phyloP scores from a whole-genome alignment of 345 rosid species.

The Salix exigua region DNA sequence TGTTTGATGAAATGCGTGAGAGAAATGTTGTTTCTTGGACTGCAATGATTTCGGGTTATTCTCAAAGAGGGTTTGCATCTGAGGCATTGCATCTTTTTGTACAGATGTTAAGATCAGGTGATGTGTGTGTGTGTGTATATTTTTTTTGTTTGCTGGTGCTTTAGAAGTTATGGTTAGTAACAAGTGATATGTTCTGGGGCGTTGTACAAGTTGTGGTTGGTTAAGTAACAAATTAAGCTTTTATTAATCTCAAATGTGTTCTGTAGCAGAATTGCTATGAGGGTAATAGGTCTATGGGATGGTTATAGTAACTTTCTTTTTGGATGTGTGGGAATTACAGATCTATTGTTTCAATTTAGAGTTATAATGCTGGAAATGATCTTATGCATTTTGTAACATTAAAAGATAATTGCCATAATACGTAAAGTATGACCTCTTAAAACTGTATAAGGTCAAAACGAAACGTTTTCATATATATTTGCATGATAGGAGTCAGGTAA shows the following conservation, averaged over 20 bases:
- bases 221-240: no score
- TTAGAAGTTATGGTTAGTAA: no score
- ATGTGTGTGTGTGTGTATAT: no score
- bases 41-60: slow-evolving; percentile 83
- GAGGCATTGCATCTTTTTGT: slow-evolving; percentile 59
- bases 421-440: no score
- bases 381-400: no score
- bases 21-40: slow-evolving; percentile 87
- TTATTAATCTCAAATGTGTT: no score
- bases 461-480: not conserved
- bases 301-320: not conserved
- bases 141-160: not conserved
- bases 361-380: not conserved
- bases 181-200: not conserved
- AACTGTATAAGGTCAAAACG: no score
- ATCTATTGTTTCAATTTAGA: not conserved
- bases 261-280: no score
- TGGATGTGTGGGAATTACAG: not conserved
- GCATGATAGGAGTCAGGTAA: not conserved
- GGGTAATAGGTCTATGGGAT: no score
- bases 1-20: slow-evolving; percentile 84
- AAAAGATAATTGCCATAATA: not conserved
- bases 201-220: no score
- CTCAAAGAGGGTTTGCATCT: slow-evolving; percentile 52
- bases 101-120: slow-evolving; percentile 74